Evolutionary conservation across 2,329 filamentous ascomycete genomes (phyloP).

Genomic region (Neopestalotiopsis rosae): DNA sequence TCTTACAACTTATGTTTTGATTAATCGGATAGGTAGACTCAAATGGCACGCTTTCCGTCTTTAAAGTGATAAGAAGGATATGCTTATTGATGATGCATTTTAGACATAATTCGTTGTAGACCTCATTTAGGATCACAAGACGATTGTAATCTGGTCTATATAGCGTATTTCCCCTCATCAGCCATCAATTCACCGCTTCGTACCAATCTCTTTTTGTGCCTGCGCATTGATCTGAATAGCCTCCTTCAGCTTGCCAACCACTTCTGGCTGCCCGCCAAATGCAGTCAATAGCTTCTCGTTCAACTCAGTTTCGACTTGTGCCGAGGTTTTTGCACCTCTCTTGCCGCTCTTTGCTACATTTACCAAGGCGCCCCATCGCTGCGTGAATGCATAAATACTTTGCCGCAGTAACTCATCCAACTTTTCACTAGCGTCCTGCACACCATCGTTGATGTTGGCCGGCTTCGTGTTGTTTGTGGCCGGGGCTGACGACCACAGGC

Average conservation of each 20-base stretch:
- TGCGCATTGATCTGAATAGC: constrained; percentile 63
- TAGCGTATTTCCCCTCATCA: no score
- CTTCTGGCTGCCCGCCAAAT: constrained; percentile 65
- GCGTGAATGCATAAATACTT: constrained; percentile 67
- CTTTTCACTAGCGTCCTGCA: constrained; percentile 67
- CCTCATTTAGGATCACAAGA: no score
- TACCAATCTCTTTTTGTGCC: constrained; percentile 51
- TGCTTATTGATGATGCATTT: no score
- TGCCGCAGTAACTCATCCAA: constrained; percentile 67
- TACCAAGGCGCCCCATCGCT: constrained; percentile 59
- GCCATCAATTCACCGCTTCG: not conserved
- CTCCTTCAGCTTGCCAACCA: constrained; percentile 64
- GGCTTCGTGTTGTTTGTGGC: constrained; percentile 24
- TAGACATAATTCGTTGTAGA: no score
- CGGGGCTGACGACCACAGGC: constrained; percentile 34
- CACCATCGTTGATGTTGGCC: constrained; percentile 20
- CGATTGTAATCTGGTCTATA: no score
- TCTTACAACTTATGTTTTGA: no score
- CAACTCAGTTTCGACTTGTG: constrained; percentile 60
- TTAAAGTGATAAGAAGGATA: no score
- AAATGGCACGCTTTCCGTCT: no score
- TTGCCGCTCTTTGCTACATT: constrained; percentile 55
- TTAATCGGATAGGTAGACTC: no score
- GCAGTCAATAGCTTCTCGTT: constrained; percentile 61
- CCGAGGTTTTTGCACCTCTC: constrained; percentile 54